phyloP scores from a whole-genome alignment of 441 rosid genomes.

The Arabidopsis lyrata region DNA sequence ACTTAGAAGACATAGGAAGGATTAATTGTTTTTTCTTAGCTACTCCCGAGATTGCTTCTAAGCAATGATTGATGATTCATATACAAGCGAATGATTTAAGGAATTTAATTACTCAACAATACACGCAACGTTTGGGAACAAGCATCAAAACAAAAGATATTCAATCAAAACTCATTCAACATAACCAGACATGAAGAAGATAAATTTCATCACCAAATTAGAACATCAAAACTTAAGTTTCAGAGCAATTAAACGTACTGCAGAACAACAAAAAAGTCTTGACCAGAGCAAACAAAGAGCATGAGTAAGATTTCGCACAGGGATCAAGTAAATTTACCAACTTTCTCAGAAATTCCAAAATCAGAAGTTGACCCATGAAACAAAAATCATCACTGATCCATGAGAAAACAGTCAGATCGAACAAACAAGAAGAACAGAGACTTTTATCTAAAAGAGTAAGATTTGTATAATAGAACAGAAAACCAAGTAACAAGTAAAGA shows the following conservation, averaged over 20 bases:
- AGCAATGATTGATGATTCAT: slow-evolving; percentile 31
- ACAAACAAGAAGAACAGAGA: not conserved
- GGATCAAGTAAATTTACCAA: slow-evolving; percentile 25
- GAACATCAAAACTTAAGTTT: not conserved
- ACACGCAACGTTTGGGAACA: slow-evolving; percentile 37
- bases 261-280: not conserved
- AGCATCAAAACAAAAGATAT: slow-evolving; percentile 25
- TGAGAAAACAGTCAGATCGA: slow-evolving; percentile 23
- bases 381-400: not conserved
- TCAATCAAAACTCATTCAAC: slow-evolving; percentile 7
- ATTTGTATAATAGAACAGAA: slow-evolving; percentile 10
- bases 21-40: not conserved
- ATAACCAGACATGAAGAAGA: not conserved
- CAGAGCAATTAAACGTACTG: not conserved
- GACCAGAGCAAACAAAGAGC: not conserved
- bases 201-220: not conserved
- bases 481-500: slow-evolving; percentile 14
- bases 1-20: not conserved
- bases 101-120: slow-evolving; percentile 10
- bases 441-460: slow-evolving; percentile 24
- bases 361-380: slow-evolving; percentile 21
- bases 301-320: not conserved
- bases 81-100: slow-evolving; percentile 31
- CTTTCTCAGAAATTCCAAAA: not conserved
- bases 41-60: slow-evolving; percentile 43